These are phyloP conservation scores for Kitagawia praeruptora DNA, from an alignment of 129 eudicot genomes.

Conservation along the genomic window DNA sequence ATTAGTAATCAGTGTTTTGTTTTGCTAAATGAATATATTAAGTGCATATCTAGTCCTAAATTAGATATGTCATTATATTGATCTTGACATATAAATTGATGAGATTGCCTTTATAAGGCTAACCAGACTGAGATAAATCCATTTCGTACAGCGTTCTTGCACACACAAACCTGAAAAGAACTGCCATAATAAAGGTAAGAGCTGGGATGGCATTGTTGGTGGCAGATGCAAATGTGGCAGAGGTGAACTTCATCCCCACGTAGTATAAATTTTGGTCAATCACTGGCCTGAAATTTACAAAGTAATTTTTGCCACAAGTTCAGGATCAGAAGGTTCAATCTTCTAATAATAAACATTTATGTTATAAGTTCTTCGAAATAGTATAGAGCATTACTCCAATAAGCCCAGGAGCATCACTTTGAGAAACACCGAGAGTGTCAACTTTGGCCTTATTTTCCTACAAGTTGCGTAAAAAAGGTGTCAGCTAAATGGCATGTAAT, in stretches of 20 bases:
- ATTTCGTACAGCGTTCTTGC: background rate
- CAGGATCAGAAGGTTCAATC: background rate
- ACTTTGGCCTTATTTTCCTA: conserved; percentile 74
- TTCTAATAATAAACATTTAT: background rate
- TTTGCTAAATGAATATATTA: background rate
- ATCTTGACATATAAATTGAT: background rate
- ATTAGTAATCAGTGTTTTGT: background rate
- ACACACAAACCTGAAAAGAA: conserved; percentile 52
- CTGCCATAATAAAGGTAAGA: conserved; percentile 76
- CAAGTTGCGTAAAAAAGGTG: background rate
- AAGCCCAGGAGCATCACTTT: conserved; percentile 58
- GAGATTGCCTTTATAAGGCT: background rate
- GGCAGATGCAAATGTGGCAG: conserved; percentile 86
- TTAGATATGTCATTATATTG: no score
- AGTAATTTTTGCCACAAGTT: background rate
- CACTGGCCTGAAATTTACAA: conserved; percentile 58
- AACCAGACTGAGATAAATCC: background rate
- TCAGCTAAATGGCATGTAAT: background rate
- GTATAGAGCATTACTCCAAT: conserved; percentile 54
- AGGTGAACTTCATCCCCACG: conserved; percentile 70
- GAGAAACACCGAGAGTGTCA: conserved; percentile 55
- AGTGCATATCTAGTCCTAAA: background rate
- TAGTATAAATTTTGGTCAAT: conserved; percentile 83
- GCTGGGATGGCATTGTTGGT: conserved; percentile 76
- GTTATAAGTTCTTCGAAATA: background rate